Evolutionary conservation across 2,329 filamentous ascomycete genomes (phyloP).

Genomic region (Colletotrichum plurivorum): DNA sequence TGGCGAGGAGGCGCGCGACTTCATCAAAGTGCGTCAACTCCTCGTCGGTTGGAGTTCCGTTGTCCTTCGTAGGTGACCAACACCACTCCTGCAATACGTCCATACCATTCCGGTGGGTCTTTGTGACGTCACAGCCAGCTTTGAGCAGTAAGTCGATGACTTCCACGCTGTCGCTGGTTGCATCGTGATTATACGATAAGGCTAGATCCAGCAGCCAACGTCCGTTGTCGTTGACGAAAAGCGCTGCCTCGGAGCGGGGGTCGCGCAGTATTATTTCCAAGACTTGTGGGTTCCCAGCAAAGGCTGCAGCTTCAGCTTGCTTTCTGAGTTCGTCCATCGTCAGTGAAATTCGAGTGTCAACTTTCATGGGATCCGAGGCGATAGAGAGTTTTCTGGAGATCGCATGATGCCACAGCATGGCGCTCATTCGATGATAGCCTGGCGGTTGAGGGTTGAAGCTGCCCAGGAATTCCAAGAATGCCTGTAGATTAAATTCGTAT

Average conservation of each 20-base stretch:
- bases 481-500: background rate
- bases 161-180: background rate
- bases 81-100: background rate
- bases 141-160: background rate
- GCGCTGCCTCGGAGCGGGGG: background rate
- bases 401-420: background rate
- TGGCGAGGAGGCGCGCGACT: background rate
- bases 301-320: background rate
- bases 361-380: background rate
- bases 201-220: background rate
- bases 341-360: background rate
- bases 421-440: background rate
- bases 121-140: background rate
- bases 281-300: rapidly evolving
- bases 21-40: background rate
- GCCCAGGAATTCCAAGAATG: background rate
- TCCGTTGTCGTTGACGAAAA: background rate
- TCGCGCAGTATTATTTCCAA: background rate
- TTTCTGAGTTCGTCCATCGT: background rate
- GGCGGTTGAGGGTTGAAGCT: rapidly evolving
- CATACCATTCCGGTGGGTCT: background rate
- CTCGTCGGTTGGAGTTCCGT: too few relatives aligned
- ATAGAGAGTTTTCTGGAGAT: background rate
- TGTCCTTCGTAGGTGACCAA: background rate
- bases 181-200: rapidly evolving